phyloP scores from a whole-genome alignment of 495 filamentous ascomycete species.

The Stereocaulon alpinum region DNA sequence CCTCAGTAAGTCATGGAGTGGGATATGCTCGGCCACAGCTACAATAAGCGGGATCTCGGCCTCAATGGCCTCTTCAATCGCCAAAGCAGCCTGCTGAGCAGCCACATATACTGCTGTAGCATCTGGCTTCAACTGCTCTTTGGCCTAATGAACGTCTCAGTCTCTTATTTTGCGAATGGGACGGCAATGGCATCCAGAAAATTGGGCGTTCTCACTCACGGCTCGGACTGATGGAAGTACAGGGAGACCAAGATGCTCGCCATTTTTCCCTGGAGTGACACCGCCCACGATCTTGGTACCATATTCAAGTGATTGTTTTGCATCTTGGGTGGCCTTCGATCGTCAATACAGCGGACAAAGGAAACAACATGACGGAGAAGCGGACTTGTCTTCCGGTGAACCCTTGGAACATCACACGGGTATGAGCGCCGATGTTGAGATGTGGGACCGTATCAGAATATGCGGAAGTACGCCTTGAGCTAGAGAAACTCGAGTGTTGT shows the following conservation, averaged over 20 bases:
- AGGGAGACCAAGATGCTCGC: constrained; percentile 72
- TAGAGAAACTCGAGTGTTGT: background rate
- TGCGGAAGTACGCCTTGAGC: background rate
- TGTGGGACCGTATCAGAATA: constrained; percentile 63
- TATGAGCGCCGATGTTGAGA: constrained; percentile 68
- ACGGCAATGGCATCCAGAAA: background rate
- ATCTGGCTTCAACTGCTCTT: constrained; percentile 65
- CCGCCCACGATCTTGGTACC: constrained; percentile 85
- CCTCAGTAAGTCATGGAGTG: constrained; percentile 72
- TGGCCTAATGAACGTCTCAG: constrained; percentile 44
- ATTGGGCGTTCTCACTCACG: constrained; percentile 29
- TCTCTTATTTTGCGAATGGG: background rate
- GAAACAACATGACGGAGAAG: background rate
- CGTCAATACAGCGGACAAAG: background rate
- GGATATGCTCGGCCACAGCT: constrained; percentile 85
- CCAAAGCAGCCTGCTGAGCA: constrained; percentile 61
- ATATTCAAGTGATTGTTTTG: constrained; percentile 70
- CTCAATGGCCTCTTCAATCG: constrained; percentile 83
- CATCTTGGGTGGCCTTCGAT: constrained; percentile 65
- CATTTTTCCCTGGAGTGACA: constrained; percentile 65
- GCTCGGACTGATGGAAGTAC: constrained; percentile 62
- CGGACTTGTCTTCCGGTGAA: constrained; percentile 55
- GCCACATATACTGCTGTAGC: constrained; percentile 82
- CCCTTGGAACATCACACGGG: constrained; percentile 77
- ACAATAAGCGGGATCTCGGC: constrained; percentile 81